Evolutionary conservation across 768 basidiomycete genomes (phyloP).

Genomic region (Phylloporus arenicola): DNA sequence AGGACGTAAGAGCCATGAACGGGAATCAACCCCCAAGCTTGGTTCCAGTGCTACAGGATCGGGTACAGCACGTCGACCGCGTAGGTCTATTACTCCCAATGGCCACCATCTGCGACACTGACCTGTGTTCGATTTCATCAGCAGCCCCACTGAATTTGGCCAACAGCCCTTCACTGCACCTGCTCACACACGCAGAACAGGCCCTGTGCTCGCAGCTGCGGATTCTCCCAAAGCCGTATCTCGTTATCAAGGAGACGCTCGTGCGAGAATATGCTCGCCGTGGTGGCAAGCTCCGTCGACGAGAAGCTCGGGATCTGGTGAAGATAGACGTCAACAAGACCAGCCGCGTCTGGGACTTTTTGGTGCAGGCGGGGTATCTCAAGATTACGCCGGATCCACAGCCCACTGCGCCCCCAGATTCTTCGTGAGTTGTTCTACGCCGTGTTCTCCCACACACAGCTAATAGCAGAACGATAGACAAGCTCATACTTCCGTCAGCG

Average conservation of each 20-base stretch:
- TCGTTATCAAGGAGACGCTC: slow-evolving; percentile 92
- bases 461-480: slow-evolving; percentile 10
- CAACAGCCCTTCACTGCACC: slow-evolving; percentile 82
- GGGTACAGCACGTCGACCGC: slow-evolving; percentile 38
- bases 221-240: slow-evolving; percentile 91
- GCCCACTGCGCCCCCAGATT: slow-evolving; percentile 31
- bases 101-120: not conserved
- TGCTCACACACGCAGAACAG: slow-evolving; percentile 86
- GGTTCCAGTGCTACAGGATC: slow-evolving; percentile 30
- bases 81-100: slow-evolving; percentile 25
- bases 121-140: slow-evolving; percentile 11
- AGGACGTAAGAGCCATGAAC: slow-evolving; percentile 54
- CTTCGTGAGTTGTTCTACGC: slow-evolving; percentile 28
- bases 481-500: slow-evolving; percentile 8
- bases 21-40: slow-evolving; percentile 53
- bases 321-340: slow-evolving; percentile 95
- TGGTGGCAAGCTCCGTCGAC: slow-evolving; percentile 79
- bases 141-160: slow-evolving; percentile 80
- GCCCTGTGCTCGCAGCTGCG: slow-evolving; percentile 82
- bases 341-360: slow-evolving; percentile 87
- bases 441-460: not conserved
- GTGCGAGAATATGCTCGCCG: slow-evolving; percentile 89
- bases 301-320: slow-evolving; percentile 85
- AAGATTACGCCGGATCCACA: slow-evolving; percentile 57
- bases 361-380: slow-evolving; percentile 79